phyloP scores from a whole-genome alignment of 2,329 filamentous ascomycete species.

The Ophiocordyceps camponoti-leonardi region DNA sequence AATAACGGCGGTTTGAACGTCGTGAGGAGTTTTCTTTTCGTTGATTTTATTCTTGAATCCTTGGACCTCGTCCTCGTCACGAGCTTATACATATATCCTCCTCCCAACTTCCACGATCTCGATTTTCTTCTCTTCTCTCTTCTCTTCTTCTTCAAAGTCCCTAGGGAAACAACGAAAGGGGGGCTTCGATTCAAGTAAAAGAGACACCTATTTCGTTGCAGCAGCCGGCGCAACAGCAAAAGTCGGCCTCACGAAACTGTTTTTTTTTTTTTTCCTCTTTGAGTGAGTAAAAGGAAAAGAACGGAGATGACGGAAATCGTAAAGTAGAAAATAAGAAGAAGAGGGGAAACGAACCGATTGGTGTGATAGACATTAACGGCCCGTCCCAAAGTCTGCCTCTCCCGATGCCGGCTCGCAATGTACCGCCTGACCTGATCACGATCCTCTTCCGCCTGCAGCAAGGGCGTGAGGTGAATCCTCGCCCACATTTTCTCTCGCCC shows the following conservation, averaged over 20 bases:
- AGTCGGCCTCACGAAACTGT: slow-evolving; percentile 65
- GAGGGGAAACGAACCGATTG: slow-evolving; percentile 49
- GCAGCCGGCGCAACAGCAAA: slow-evolving; percentile 55
- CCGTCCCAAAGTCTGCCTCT: slow-evolving; percentile 77
- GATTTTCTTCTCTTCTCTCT: no score
- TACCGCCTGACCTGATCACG: slow-evolving; percentile 81
- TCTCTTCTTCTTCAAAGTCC: no score
- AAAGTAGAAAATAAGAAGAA: slow-evolving; percentile 2
- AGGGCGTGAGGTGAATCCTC: slow-evolving; percentile 81
- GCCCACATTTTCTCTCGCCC: slow-evolving; percentile 97
- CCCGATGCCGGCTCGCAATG: slow-evolving; percentile 71
- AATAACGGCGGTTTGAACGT: no score
- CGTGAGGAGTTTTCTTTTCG: neutral
- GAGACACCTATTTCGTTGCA: slow-evolving; percentile 15
- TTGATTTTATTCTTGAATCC: neutral
- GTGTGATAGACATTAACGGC: slow-evolving; percentile 76
- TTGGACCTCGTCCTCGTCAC: neutral
- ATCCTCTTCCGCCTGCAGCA: slow-evolving; percentile 93
- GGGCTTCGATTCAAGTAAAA: no score
- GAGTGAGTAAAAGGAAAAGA: no score
- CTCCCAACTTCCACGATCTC: neutral
- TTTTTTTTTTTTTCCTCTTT: no score
- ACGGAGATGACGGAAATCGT: no score
- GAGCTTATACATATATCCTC: no score
- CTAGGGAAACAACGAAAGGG: no score